A percentile compares a stretch with the other conserved stretches of the same genome.
phyloP scores from a whole-genome alignment of 257 asterid genomes.

The Plectranthus barbatus region DNA sequence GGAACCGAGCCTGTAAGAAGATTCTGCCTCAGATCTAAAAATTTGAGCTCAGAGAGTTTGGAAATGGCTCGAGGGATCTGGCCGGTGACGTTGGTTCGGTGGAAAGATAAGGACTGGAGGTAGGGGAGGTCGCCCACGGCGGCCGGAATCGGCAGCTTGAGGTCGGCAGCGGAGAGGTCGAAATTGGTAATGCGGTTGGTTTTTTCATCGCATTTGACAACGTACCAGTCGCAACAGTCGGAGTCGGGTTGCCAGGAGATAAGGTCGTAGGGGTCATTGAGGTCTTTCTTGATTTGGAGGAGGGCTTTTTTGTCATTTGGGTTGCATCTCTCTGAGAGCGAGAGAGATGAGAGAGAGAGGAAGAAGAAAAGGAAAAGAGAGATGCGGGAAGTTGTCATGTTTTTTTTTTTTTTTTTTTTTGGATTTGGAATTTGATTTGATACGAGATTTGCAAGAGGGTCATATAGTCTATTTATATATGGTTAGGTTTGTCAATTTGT shows the following conservation, averaged over 20 bases:
- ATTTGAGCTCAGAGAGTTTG: too few relatives aligned
- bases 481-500: too few relatives aligned
- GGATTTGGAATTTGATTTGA: too few relatives aligned
- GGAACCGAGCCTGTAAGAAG: too few relatives aligned
- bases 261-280: constrained; percentile 37
- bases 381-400: background rate
- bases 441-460: too few relatives aligned
- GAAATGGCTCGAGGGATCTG: too few relatives aligned
- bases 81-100: too few relatives aligned
- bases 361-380: constrained; percentile 7
- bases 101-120: constrained; percentile 12
- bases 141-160: constrained; percentile 41
- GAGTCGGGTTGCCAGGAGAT: constrained; percentile 45
- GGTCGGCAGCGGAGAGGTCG: constrained; percentile 20
- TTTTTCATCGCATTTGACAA: constrained; percentile 33
- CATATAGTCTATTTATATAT: too few relatives aligned
- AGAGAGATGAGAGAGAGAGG: background rate
- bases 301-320: too few relatives aligned
- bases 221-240: constrained; percentile 55
- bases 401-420: too few relatives aligned
- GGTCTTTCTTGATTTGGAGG: too few relatives aligned
- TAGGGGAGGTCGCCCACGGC: constrained; percentile 35
- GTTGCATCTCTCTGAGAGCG: constrained; percentile 33
- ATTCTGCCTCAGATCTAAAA: too few relatives aligned
- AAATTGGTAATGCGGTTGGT: constrained; percentile 36